Percentiles rank a stretch among this genome's conserved stretches.
Conservation (phyloP, 495 filamentous ascomycete species). For the Talaromyces wortmannii region DNA sequence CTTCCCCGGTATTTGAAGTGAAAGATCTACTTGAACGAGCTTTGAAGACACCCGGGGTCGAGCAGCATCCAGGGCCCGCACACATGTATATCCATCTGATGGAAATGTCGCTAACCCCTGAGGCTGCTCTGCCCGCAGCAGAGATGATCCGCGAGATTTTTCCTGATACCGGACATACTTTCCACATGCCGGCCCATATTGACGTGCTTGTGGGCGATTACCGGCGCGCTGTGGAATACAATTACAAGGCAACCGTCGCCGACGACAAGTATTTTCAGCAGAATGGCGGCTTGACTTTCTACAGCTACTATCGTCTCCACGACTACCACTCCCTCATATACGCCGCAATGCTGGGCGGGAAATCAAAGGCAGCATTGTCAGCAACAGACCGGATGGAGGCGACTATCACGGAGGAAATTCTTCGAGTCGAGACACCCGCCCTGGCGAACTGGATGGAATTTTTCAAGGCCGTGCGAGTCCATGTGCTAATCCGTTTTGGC, state of each 20-base stretch:
- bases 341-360: slow-evolving; percentile 1
- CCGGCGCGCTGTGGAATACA: slow-evolving; percentile 1
- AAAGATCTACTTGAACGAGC: not conserved
- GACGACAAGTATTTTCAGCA: slow-evolving; percentile 1
- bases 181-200: slow-evolving; percentile 1
- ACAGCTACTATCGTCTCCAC: not conserved
- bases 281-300: not conserved
- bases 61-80: slow-evolving; percentile 1
- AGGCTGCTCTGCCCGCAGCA: slow-evolving; percentile 23
- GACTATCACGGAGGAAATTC: slow-evolving; percentile 1
- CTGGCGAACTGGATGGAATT: slow-evolving; percentile 2
- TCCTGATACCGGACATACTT: not conserved
- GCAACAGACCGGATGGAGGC: slow-evolving; percentile 1
- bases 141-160: slow-evolving; percentile 2
- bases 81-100: slow-evolving; percentile 39
- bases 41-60: not conserved
- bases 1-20: slow-evolving; percentile 1
- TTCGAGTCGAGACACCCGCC: not conserved
- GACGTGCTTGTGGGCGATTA: slow-evolving; percentile 3
- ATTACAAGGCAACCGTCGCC: not conserved
- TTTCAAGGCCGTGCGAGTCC: slow-evolving; percentile 1
- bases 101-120: slow-evolving; percentile 63
- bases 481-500: slow-evolving; percentile 1
- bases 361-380: slow-evolving; percentile 1
- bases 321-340: slow-evolving; percentile 2